phyloP scores from a whole-genome alignment of 345 rosid genomes.

The Crucihimalaya himalaica region DNA sequence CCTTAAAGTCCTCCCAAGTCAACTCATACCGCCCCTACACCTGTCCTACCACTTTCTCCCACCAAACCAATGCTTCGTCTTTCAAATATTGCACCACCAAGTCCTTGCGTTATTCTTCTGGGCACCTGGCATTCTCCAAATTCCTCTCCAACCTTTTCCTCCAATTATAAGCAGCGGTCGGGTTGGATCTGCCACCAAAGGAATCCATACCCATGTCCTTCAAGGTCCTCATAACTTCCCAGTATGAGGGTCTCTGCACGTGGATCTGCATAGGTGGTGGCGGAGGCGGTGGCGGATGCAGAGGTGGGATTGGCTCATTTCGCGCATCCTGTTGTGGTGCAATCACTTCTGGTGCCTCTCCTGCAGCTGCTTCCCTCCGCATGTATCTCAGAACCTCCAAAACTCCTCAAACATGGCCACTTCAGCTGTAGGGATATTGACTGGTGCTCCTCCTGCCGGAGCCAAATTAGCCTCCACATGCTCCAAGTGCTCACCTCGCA shows the following conservation, averaged over 20 bases:
- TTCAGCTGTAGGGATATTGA: neutral
- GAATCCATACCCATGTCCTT: neutral
- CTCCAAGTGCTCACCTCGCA: neutral
- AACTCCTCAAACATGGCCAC: neutral
- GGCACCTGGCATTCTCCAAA: neutral
- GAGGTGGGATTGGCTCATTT: accelerated
- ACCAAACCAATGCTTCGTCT: neutral
- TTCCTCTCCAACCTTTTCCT: neutral
- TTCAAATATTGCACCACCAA: neutral
- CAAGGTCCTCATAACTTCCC: neutral
- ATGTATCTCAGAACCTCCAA: neutral
- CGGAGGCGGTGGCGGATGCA: neutral
- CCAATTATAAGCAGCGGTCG: neutral
- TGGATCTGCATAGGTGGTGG: neutral
- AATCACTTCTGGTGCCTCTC: neutral
- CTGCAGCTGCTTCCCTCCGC: neutral
- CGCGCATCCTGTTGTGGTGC: neutral
- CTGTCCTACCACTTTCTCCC: neutral
- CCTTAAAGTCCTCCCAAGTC: too few species aligned
- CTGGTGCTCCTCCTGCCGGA: neutral
- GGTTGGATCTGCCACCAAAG: neutral
- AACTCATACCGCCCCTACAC: too few species aligned
- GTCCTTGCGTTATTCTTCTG: neutral
- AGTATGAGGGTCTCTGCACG: neutral
- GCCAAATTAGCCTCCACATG: neutral